phyloP scores from a whole-genome alignment of 768 basidiomycete genomes.

The Sarcodon sp. region DNA sequence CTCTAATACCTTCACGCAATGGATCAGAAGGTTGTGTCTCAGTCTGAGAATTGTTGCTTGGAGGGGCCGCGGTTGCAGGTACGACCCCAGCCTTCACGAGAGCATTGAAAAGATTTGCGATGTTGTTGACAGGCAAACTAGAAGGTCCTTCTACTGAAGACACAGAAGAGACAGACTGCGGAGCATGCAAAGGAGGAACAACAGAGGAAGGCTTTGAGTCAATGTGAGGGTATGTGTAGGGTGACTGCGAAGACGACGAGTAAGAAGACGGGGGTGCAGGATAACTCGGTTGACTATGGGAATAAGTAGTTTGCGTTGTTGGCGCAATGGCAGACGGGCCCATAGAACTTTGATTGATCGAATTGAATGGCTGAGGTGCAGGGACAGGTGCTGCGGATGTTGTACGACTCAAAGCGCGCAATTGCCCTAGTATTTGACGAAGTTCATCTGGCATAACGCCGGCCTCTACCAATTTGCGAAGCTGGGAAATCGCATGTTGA shows the following conservation, averaged over 20 bases:
- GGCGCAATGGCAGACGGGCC: conserved; percentile 10
- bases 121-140: conserved; percentile 23
- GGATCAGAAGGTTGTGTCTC: conserved; percentile 23
- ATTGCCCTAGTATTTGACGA: conserved; percentile 58
- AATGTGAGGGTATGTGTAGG: conserved; percentile 15
- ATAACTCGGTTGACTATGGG: conserved; percentile 12
- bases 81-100: conserved; percentile 76
- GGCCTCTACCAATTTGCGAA: conserved; percentile 60
- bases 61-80: conserved; percentile 36
- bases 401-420: conserved; percentile 47
- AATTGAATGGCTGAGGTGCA: conserved; percentile 4
- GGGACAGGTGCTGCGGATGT: conserved; percentile 21
- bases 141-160: conserved; percentile 16
- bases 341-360: conserved; percentile 6
- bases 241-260: conserved; percentile 7
- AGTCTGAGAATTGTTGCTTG: conserved; percentile 24
- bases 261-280: conserved; percentile 5
- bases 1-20: conserved; percentile 33
- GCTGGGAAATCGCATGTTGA: conserved; percentile 22
- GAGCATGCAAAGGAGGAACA: conserved; percentile 1
- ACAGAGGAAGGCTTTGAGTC: conserved; percentile 14
- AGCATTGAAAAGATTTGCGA: conserved; percentile 49
- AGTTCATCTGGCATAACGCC: conserved; percentile 76
- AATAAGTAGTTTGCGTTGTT: conserved; percentile 11
- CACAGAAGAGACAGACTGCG: conserved; percentile 11